Percentiles rank a stretch among this genome's conserved stretches.
These are phyloP conservation scores for Phytopythium oedochilum DNA, from an alignment of 352 stramenopile species.

Conservation along the genomic window DNA sequence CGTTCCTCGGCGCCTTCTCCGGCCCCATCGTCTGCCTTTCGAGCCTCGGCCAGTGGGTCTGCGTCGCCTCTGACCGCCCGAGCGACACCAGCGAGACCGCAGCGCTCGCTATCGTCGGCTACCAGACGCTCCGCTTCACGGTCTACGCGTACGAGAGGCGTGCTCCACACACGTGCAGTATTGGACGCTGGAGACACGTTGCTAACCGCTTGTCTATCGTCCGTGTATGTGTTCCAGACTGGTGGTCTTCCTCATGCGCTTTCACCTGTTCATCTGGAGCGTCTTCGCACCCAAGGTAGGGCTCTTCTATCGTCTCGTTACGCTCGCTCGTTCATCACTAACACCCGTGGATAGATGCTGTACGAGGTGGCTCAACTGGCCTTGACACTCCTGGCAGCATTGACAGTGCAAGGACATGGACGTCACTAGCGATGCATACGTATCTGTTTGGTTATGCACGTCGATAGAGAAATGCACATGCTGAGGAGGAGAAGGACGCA, in stretches of 20 bases:
- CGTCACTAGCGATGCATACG: neutral
- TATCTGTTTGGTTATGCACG: too few species aligned
- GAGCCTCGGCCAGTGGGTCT: conserved; percentile 38
- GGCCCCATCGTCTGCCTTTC: conserved; percentile 63
- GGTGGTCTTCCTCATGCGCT: conserved; percentile 86
- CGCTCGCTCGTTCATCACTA: neutral
- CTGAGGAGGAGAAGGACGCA: too few species aligned
- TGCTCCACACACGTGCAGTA: too few species aligned
- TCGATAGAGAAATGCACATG: too few species aligned
- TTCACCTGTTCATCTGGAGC: conserved; percentile 90
- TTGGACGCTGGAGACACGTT: too few species aligned
- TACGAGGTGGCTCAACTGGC: conserved; percentile 63
- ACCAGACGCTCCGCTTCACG: conserved; percentile 55
- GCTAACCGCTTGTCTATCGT: neutral
- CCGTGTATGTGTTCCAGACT: conserved; percentile 28
- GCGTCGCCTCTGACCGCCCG: neutral
- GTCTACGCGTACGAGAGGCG: conserved; percentile 72
- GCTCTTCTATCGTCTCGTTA: too few species aligned
- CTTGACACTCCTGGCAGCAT: conserved; percentile 24
- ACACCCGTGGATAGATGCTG: too few species aligned
- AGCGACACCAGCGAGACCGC: conserved; percentile 6
- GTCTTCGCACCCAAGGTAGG: conserved; percentile 87
- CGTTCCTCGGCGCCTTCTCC: conserved; percentile 70
- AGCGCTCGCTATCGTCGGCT: conserved; percentile 35
- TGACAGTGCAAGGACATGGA: conserved; percentile 1